Conservation (phyloP, 2,329 filamentous ascomycete genomes). For the Samsoniella hepiali region DNA sequence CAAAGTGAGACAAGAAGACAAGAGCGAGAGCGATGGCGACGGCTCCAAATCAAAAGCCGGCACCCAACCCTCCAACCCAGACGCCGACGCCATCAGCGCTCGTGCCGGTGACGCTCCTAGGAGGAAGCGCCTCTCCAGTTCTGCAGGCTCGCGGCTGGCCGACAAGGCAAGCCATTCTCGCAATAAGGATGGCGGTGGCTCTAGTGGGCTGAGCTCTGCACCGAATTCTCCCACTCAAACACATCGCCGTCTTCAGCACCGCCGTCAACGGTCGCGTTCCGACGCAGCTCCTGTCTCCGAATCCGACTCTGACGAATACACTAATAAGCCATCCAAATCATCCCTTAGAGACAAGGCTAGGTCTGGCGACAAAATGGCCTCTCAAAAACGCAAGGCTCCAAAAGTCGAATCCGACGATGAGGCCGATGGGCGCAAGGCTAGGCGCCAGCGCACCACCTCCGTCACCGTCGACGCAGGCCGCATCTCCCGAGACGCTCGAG, state of each 20-base stretch:
- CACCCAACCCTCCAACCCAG: slow-evolving; percentile 32
- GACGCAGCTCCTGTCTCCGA: slow-evolving; percentile 44
- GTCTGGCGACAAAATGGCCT: slow-evolving; percentile 44
- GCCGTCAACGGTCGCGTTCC: slow-evolving; percentile 32
- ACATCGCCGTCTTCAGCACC: slow-evolving; percentile 34
- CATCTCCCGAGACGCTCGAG: slow-evolving; percentile 34
- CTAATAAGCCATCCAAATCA: slow-evolving; percentile 41
- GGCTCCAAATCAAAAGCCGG: slow-evolving; percentile 32
- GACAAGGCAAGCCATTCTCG: slow-evolving; percentile 42
- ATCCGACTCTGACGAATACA: slow-evolving; percentile 55
- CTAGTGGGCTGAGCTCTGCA: slow-evolving; percentile 57
- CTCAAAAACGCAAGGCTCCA: slow-evolving; percentile 52
- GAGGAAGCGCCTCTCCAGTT: slow-evolving; percentile 46
- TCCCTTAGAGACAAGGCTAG: slow-evolving; percentile 44
- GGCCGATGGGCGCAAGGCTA: slow-evolving; percentile 50
- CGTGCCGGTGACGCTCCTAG: slow-evolving; percentile 31
- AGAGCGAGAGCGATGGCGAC: slow-evolving; percentile 53
- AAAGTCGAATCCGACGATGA: slow-evolving; percentile 59
- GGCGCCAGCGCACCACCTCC: slow-evolving; percentile 51
- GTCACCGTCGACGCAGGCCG: slow-evolving; percentile 36
- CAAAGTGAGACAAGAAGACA: slow-evolving; percentile 64
- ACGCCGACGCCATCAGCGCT: slow-evolving; percentile 34
- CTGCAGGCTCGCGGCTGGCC: slow-evolving; percentile 24
- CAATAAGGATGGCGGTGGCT: slow-evolving; percentile 44
- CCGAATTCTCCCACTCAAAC: slow-evolving; percentile 51